Evolutionary conservation across 768 basidiomycete genomes (phyloP).

Genomic region (Termitomyces sp.): DNA sequence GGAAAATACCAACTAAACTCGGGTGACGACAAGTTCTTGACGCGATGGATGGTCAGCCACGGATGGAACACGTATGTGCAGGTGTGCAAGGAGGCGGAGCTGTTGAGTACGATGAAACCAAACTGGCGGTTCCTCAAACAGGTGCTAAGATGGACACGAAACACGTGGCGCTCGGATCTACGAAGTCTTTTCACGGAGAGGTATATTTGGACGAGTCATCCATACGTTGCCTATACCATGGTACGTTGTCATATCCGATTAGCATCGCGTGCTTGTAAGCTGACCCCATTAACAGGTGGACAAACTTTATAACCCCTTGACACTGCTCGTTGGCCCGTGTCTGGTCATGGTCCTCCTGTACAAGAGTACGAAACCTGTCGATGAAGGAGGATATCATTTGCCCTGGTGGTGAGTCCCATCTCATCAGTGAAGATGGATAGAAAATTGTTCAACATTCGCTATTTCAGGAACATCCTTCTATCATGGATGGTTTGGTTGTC

Average conservation of each 20-base stretch:
- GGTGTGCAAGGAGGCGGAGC: slow-evolving; percentile 79
- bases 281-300: slow-evolving; percentile 50
- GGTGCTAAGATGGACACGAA: slow-evolving; percentile 89
- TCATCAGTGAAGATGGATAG: background rate
- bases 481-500: slow-evolving; percentile 70
- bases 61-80: slow-evolving; percentile 96
- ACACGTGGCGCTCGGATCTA: slow-evolving; percentile 91
- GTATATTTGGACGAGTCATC: slow-evolving; percentile 84
- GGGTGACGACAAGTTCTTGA: slow-evolving; percentile 92
- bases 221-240: slow-evolving; percentile 94
- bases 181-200: slow-evolving; percentile 87
- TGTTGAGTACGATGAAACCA: slow-evolving; percentile 92
- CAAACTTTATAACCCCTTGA: slow-evolving; percentile 84
- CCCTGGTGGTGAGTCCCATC: slow-evolving; percentile 67
- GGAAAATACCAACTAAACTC: slow-evolving; percentile 94
- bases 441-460: slow-evolving; percentile 9
- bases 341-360: slow-evolving; percentile 75
- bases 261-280: background rate
- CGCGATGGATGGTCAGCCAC: slow-evolving; percentile 94
- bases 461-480: slow-evolving; percentile 58
- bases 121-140: slow-evolving; percentile 96
- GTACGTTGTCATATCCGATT: slow-evolving; percentile 48
- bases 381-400: slow-evolving; percentile 73
- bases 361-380: slow-evolving; percentile 69
- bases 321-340: slow-evolving; percentile 78